Evolutionary conservation across 192 early-diverging fungal species (phyloP).

Genomic region (Phlyctochytrium planicorne): DNA sequence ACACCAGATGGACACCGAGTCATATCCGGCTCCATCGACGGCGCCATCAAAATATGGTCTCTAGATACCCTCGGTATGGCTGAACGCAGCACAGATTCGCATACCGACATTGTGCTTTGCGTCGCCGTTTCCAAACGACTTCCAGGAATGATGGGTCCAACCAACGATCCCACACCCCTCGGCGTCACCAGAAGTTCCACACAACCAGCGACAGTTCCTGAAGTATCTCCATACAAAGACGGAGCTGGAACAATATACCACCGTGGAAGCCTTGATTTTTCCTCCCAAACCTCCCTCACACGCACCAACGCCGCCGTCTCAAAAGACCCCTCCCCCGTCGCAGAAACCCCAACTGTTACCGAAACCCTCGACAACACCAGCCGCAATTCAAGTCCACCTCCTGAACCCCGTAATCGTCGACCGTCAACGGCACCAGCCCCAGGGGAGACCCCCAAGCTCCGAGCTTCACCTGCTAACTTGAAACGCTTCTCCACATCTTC

Average conservation of each 20-base stretch:
- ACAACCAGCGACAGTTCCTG: too few species aligned
- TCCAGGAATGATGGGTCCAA: not conserved
- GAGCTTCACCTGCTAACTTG: too few species aligned
- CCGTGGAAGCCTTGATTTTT: not conserved
- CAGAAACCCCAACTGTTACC: not conserved
- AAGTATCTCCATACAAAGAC: not conserved
- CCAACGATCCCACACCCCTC: not conserved
- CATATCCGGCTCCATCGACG: slow-evolving; percentile 8
- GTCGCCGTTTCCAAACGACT: not conserved
- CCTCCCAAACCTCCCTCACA: not conserved
- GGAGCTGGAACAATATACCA: not conserved
- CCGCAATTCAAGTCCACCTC: too few species aligned
- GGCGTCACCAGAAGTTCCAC: not conserved
- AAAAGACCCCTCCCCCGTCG: too few species aligned
- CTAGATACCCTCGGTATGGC: not conserved
- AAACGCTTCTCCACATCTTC: not conserved
- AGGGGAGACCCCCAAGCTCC: not conserved
- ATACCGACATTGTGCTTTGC: not conserved
- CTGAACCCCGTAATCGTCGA: too few species aligned
- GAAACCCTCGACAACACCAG: too few species aligned
- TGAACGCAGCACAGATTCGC: not conserved
- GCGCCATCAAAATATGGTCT: slow-evolving; percentile 13
- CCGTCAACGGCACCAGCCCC: too few species aligned
- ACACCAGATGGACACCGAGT: slow-evolving; percentile 5
- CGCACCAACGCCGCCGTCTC: too few species aligned